Conservation (phyloP, 768 basidiomycete species). For the Naganishia vaughanmartiniae region DNA sequence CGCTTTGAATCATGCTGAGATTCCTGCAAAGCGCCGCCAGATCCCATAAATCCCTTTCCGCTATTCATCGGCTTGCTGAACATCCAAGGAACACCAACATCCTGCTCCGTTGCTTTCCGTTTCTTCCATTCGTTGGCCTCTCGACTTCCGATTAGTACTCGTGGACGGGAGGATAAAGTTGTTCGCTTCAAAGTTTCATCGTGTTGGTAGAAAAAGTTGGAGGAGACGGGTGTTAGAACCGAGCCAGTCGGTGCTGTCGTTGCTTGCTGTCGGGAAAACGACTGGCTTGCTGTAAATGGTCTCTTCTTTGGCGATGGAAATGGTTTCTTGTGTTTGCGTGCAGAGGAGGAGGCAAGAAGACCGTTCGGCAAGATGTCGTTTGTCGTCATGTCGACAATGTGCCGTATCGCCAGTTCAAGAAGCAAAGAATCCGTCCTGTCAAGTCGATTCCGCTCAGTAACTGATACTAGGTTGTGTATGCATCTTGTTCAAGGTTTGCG, state of each 20-base stretch:
- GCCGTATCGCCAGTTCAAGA: neutral
- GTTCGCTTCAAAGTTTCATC: neutral
- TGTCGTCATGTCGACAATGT: neutral
- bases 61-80: conserved; percentile 6
- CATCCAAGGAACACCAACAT: conserved; percentile 6
- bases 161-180: neutral
- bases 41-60: neutral
- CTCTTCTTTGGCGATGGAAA: neutral
- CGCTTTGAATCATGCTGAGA: neutral
- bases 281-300: neutral
- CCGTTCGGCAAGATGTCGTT: neutral
- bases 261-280: neutral
- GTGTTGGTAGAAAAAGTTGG: conserved; percentile 15
- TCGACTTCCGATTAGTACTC: neutral
- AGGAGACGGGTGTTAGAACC: neutral
- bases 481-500: neutral
- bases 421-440: neutral
- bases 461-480: neutral
- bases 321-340: neutral
- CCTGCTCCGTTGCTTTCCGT: neutral
- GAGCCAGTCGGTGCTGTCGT: neutral
- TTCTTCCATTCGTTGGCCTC: conserved; percentile 12
- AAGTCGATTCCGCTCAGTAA: neutral
- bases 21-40: neutral
- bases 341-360: neutral